Evolutionary conservation across 441 rosid genomes (phyloP).

Genomic region (Arabidopsis lyrata): DNA sequence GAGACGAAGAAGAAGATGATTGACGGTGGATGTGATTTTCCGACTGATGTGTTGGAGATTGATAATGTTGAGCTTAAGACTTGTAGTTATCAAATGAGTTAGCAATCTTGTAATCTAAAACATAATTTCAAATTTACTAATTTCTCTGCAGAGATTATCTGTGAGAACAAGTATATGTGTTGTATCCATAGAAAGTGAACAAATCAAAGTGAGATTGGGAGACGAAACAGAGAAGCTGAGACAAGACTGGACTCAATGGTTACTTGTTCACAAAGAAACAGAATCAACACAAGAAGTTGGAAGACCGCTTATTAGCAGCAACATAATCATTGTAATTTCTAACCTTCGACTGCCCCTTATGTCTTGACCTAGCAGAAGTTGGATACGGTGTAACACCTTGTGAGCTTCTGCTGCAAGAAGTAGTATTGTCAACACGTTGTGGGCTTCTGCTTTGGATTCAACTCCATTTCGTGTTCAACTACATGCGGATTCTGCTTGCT

Average conservation of each 20-base stretch:
- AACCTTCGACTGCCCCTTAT: too few species aligned
- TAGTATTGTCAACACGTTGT: too few species aligned
- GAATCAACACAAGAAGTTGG: background rate
- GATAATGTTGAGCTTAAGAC: slow-evolving; percentile 66
- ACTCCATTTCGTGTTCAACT: too few species aligned
- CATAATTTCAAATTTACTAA: slow-evolving; percentile 35
- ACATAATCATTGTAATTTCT: too few species aligned
- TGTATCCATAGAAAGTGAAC: background rate
- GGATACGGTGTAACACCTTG: too few species aligned
- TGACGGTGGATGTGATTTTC: slow-evolving; percentile 64
- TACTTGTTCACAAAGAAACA: background rate
- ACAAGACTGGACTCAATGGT: background rate
- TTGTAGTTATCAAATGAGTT: slow-evolving; percentile 55
- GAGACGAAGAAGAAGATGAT: slow-evolving; percentile 44
- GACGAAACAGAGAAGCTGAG: slow-evolving; percentile 41
- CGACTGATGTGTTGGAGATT: slow-evolving; percentile 61
- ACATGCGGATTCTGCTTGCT: too few species aligned
- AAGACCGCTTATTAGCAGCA: too few species aligned
- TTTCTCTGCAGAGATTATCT: background rate
- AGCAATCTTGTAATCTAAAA: background rate
- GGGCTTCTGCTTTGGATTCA: too few species aligned
- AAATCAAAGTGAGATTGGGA: background rate
- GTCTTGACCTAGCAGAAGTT: too few species aligned
- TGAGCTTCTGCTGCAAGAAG: too few species aligned
- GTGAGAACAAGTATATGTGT: background rate